Evolutionary conservation across 179 eudicot species (phyloP), one percentile per base, ranked within the genome.

Genomic region (Monotropa hypopitys): DNA sequence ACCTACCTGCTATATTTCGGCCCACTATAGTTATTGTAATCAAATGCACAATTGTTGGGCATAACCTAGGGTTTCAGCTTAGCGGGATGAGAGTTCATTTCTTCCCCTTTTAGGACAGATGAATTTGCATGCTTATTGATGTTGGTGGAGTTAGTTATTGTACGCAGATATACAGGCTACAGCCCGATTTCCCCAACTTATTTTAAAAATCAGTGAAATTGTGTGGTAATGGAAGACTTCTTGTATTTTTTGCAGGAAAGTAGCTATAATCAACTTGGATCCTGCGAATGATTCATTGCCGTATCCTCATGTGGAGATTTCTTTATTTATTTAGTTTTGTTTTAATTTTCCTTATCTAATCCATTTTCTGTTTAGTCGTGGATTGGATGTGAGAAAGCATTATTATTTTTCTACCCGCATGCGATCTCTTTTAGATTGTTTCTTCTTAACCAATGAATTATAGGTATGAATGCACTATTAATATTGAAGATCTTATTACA

Each of bases 281-380:
- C 99, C 99, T 62, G 98, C 98, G 32, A 93, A 95, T 79, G 99
- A 95, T 83, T 77, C 97, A 7, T 86, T 95, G 82, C 99, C 97
- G 99, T 93, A 93, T 94, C 92, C 98, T 51, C 49, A 78, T 40
- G 2, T 20, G 63, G 20, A 5, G n/a, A 33, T 50, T 38, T 53
- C 12, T 4, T 11, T 15, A 3, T 26, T 30, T 2, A 16, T 33
- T 6, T 33, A 49, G 7, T 49, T 20, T 10, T 1, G 50, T 15
- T 3, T 45, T 23, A 4, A 8, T 63, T 20, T 26, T n/a, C 23
- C 2, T 43, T 53, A 49, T 15, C 16, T 12, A 30, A 26, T 72
- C 40, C 33, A 33, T 4, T 47, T 26, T 40, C 4, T 20, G 20
- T 57, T 2, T 45, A 15, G 20, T 16, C 70, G 5, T 69, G 5